phyloP scores from a whole-genome alignment of 139 green algal species.

The Marvania coccoides region DNA sequence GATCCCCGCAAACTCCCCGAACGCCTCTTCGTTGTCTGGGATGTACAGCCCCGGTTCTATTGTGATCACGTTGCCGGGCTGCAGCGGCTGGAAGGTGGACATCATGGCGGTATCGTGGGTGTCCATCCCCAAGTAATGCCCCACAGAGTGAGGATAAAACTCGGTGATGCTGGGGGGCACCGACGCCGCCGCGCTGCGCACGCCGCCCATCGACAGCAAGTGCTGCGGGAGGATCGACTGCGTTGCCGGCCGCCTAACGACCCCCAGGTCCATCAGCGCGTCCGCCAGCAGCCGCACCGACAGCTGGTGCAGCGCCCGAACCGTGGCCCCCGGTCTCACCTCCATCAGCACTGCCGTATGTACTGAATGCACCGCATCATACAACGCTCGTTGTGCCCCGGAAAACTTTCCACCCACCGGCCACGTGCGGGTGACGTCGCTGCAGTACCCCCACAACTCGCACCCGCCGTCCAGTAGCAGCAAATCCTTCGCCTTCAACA shows the following conservation, averaged over 20 bases:
- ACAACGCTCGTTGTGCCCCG: constrained; percentile 58
- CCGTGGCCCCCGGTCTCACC: constrained; percentile 38
- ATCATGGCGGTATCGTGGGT: constrained; percentile 68
- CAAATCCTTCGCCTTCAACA: constrained; percentile 43
- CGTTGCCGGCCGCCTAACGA: background rate
- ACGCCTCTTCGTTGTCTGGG: constrained; percentile 37
- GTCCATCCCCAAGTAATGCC: constrained; percentile 70
- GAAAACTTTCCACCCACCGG: constrained; percentile 49
- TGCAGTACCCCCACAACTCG: constrained; percentile 77
- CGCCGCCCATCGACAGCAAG: too few relatives aligned
- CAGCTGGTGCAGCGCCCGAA: constrained; percentile 51
- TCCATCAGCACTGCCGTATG: constrained; percentile 41
- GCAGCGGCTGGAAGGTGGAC: constrained; percentile 40
- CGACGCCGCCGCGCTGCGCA: background rate
- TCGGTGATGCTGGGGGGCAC: constrained; percentile 17
- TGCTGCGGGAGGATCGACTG: too few relatives aligned
- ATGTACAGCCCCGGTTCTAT: constrained; percentile 86
- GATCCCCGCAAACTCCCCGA: constrained; percentile 41
- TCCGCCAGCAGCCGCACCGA: constrained; percentile 41
- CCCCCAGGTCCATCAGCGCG: constrained; percentile 13
- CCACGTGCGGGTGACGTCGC: constrained; percentile 88
- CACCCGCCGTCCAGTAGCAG: constrained; percentile 90
- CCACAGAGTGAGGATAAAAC: constrained; percentile 71
- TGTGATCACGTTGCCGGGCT: constrained; percentile 59
- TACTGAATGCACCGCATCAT: constrained; percentile 56